Conservation (phyloP, 441 rosid species). For the Iberis amara region DNA sequence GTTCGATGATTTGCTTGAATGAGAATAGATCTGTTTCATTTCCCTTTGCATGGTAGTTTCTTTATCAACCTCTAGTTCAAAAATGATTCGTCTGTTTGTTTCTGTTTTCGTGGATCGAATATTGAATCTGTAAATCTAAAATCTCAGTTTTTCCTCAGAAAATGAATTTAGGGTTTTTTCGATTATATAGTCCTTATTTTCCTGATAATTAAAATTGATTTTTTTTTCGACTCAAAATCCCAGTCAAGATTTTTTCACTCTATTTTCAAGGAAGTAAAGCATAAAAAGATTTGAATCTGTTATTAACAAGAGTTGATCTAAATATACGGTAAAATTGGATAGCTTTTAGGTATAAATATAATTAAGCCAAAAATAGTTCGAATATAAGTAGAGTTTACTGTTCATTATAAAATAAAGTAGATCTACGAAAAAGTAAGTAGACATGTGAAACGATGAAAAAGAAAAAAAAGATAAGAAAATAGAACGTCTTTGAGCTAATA, state of each 20-base stretch:
- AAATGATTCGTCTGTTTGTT: not conserved
- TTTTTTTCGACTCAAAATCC: not conserved
- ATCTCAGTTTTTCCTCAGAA: too few species aligned
- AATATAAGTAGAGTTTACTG: not conserved
- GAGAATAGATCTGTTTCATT: constrained; percentile 21
- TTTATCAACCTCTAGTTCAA: not conserved
- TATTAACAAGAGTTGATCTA: not conserved
- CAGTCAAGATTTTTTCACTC: not conserved
- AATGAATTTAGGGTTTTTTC: too few species aligned
- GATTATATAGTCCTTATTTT: too few species aligned
- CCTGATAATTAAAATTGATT: too few species aligned
- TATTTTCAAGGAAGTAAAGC: not conserved
- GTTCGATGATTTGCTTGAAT: constrained; percentile 28
- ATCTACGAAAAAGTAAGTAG: constrained; percentile 17
- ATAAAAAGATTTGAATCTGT: not conserved
- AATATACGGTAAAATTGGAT: too few species aligned
- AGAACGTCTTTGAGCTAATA: constrained; percentile 16
- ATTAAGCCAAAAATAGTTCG: not conserved
- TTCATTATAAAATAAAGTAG: constrained; percentile 26
- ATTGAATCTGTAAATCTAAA: too few species aligned
- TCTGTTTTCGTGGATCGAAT: constrained; percentile 9
- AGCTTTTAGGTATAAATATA: too few species aligned
- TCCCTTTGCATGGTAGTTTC: constrained; percentile 21
- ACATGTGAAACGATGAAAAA: constrained; percentile 8
- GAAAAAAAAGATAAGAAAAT: constrained; percentile 1